These are phyloP conservation scores for Penicillium malachiteum DNA, from an alignment of 495 filamentous ascomycete genomes.

Conservation along the genomic window DNA sequence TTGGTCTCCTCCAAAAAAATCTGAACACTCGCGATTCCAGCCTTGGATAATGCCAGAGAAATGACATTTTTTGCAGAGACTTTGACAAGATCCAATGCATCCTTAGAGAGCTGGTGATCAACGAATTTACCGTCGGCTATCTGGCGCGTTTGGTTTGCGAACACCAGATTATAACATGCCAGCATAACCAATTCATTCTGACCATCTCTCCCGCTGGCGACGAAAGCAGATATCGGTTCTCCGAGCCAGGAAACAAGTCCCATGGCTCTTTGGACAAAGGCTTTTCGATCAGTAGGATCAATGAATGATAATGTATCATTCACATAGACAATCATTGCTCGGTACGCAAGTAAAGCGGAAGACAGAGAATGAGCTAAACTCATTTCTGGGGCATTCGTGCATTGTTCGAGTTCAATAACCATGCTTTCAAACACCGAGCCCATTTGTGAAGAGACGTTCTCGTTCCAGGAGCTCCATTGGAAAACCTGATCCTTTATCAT, in stretches of 20 bases:
- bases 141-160: slow-evolving; percentile 44
- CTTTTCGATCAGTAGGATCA: slow-evolving; percentile 48
- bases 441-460: slow-evolving; percentile 65
- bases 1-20: slow-evolving; percentile 65
- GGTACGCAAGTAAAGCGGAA: slow-evolving; percentile 20
- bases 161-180: slow-evolving; percentile 34
- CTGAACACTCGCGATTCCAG: slow-evolving; percentile 52
- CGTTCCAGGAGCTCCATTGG: slow-evolving; percentile 70
- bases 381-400: slow-evolving; percentile 2
- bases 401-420: slow-evolving; percentile 25
- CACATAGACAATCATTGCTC: slow-evolving; percentile 47
- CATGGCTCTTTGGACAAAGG: slow-evolving; percentile 36
- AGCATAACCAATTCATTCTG: slow-evolving; percentile 23
- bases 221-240: slow-evolving; percentile 26
- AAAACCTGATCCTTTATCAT: slow-evolving; percentile 49
- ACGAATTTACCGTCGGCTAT: slow-evolving; percentile 41
- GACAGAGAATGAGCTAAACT: not conserved
- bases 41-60: slow-evolving; percentile 36
- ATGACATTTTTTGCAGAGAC: slow-evolving; percentile 30
- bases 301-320: slow-evolving; percentile 51
- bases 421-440: slow-evolving; percentile 58
- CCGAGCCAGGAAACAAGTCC: slow-evolving; percentile 28
- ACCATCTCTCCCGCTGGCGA: slow-evolving; percentile 16
- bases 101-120: slow-evolving; percentile 15
- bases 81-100: slow-evolving; percentile 31